phyloP scores from a whole-genome alignment of 371 early-diverging fungal species.

The Blakeslea trispora region DNA sequence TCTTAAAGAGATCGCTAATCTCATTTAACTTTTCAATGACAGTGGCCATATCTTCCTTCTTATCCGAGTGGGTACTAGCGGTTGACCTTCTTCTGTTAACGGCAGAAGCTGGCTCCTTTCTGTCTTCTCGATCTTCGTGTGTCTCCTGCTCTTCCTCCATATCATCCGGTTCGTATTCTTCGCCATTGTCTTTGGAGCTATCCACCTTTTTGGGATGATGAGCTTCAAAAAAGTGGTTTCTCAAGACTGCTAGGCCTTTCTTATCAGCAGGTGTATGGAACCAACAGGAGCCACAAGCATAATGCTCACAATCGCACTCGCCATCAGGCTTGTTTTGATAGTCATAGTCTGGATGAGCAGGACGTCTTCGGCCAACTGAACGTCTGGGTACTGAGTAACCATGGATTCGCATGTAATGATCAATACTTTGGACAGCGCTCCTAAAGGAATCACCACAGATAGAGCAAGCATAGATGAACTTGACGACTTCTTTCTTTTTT shows the following conservation, averaged over 20 bases:
- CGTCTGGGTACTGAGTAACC: conserved; percentile 11
- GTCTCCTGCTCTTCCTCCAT: background rate
- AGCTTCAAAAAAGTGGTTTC: background rate
- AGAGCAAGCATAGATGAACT: conserved; percentile 12
- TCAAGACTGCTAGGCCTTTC: background rate
- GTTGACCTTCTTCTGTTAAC: too few species aligned
- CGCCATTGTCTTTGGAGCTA: background rate
- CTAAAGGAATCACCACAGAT: conserved; percentile 10
- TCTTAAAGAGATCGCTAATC: background rate
- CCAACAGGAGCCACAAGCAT: conserved; percentile 19
- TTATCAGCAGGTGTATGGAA: background rate
- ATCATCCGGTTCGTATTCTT: background rate
- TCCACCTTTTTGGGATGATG: background rate
- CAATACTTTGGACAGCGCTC: background rate
- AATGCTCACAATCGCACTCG: conserved; percentile 3
- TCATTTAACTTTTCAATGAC: background rate
- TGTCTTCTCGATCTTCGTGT: background rate
- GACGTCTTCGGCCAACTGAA: conserved; percentile 3
- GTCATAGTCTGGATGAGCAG: background rate
- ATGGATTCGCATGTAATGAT: conserved; percentile 13
- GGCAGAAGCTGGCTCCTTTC: too few species aligned
- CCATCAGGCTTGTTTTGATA: conserved; percentile 1
- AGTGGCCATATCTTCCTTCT: background rate
- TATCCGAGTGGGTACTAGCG: too few species aligned
- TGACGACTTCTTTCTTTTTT: conserved; percentile 2